phyloP scores from a whole-genome alignment of 2,329 filamentous ascomycete species.

The Phaeosphaeria sp. region DNA sequence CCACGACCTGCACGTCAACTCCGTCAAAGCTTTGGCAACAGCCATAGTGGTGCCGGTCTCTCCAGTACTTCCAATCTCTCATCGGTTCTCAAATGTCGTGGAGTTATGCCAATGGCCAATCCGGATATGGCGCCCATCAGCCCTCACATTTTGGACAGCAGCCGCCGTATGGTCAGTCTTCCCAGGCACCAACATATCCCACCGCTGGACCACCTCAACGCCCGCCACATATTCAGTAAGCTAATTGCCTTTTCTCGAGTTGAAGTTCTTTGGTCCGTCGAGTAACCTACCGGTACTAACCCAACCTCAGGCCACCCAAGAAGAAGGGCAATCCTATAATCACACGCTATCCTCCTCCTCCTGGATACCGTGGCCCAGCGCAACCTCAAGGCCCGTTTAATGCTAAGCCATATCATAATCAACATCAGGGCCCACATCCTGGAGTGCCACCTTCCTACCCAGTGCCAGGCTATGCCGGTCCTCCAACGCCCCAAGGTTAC shows the following conservation, averaged over 20 bases:
- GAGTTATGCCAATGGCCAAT: slow-evolving; percentile 39
- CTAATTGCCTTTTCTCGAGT: slow-evolving; percentile 1
- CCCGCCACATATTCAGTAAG: slow-evolving; percentile 44
- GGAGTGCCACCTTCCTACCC: slow-evolving; percentile 22
- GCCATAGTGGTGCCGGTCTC: not conserved
- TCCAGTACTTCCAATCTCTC: not conserved
- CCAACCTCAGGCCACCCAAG: slow-evolving; percentile 44
- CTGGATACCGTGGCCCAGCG: slow-evolving; percentile 51
- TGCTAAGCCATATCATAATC: slow-evolving; percentile 30
- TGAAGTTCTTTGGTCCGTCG: not conserved
- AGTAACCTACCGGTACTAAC: not conserved
- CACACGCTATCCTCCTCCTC: slow-evolving; percentile 58
- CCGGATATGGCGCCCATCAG: slow-evolving; percentile 35
- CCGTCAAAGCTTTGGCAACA: not conserved
- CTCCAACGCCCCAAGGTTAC: slow-evolving; percentile 27
- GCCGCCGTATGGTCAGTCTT: slow-evolving; percentile 40
- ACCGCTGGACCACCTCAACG: slow-evolving; percentile 28
- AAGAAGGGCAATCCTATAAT: slow-evolving; percentile 58
- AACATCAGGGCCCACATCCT: slow-evolving; percentile 37
- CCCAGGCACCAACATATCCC: slow-evolving; percentile 29
- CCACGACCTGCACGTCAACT: slow-evolving; percentile 3
- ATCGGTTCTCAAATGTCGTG: slow-evolving; percentile 41
- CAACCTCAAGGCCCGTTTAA: slow-evolving; percentile 41
- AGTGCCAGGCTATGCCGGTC: slow-evolving; percentile 28
- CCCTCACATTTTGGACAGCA: slow-evolving; percentile 43